These are phyloP conservation scores for Akanthomyces uredinophilus DNA, from an alignment of 2,329 filamentous ascomycete genomes.

Conservation along the genomic window DNA sequence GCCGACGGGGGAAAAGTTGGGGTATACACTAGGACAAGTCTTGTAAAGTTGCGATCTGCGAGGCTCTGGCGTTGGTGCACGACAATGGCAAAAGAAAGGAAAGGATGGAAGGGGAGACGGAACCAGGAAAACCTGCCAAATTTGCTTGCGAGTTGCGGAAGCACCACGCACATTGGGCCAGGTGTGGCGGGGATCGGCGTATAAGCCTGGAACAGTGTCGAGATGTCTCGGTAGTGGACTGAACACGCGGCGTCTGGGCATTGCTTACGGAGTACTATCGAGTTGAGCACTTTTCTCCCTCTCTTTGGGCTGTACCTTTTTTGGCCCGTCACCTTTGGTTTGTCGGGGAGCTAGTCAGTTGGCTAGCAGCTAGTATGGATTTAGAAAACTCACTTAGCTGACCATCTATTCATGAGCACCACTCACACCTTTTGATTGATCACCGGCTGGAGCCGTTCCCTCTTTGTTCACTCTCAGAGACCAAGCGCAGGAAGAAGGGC, in stretches of 20 bases:
- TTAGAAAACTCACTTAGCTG: neutral
- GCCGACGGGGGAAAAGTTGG: no score
- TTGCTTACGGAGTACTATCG: neutral
- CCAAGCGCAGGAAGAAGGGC: neutral
- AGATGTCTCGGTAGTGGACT: neutral
- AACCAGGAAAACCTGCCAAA: no score
- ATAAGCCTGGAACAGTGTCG: neutral
- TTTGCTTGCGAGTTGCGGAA: no score
- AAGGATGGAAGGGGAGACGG: no score
- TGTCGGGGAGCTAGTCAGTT: no score
- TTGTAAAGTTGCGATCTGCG: no score
- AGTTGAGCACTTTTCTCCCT: neutral
- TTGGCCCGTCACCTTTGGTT: no score
- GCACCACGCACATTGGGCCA: neutral
- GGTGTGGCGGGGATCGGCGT: slow-evolving; percentile 5
- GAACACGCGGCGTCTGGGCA: neutral
- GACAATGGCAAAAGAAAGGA: no score
- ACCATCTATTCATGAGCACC: neutral
- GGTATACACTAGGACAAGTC: no score
- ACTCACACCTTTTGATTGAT: neutral
- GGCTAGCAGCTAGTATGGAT: neutral
- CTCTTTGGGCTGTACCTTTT: neutral
- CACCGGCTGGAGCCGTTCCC: neutral
- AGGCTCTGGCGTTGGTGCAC: no score
- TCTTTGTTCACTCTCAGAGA: neutral